A percentile compares a stretch with the other conserved stretches of the same genome.
Conservation (phyloP, 345 rosid genomes). For the Viola odorata region DNA sequence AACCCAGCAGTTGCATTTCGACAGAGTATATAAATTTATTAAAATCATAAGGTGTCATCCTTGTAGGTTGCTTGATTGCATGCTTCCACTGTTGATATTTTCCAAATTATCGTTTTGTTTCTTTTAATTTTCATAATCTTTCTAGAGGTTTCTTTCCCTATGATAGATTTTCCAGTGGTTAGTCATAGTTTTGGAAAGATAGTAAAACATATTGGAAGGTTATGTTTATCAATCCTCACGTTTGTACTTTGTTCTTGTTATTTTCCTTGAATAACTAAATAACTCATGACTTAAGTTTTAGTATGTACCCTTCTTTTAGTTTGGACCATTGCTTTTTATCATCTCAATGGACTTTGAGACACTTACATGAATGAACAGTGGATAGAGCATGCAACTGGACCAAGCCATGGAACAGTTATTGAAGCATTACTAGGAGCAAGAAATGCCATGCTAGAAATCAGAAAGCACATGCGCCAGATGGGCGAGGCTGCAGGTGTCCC, state of each 20-base stretch:
- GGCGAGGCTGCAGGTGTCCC: conserved; percentile 88
- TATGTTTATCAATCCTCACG: too few species aligned
- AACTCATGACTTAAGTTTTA: too few species aligned
- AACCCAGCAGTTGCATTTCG: too few species aligned
- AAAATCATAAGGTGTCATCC: neutral
- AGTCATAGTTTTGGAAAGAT: too few species aligned
- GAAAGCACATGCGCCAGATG: conserved; percentile 70
- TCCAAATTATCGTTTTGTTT: neutral
- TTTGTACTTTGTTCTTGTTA: too few species aligned
- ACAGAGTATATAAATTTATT: neutral
- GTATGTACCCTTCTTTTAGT: neutral
- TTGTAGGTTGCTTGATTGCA: neutral
- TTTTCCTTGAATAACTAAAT: too few species aligned
- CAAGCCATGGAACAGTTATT: conserved; percentile 50
- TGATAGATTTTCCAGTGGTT: neutral
- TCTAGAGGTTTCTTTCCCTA: neutral
- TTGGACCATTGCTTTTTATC: neutral
- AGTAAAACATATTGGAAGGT: too few species aligned
- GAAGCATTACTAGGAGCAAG: conserved; percentile 62
- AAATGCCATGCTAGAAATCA: conserved; percentile 68
- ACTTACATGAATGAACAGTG: conserved; percentile 47
- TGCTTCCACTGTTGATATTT: too few species aligned
- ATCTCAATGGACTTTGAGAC: conserved; percentile 10
- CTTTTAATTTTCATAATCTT: neutral
- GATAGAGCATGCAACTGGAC: conserved; percentile 56